Evolutionary conservation across 495 filamentous ascomycete species (phyloP).

Genomic region (Penicillium herquei): DNA sequence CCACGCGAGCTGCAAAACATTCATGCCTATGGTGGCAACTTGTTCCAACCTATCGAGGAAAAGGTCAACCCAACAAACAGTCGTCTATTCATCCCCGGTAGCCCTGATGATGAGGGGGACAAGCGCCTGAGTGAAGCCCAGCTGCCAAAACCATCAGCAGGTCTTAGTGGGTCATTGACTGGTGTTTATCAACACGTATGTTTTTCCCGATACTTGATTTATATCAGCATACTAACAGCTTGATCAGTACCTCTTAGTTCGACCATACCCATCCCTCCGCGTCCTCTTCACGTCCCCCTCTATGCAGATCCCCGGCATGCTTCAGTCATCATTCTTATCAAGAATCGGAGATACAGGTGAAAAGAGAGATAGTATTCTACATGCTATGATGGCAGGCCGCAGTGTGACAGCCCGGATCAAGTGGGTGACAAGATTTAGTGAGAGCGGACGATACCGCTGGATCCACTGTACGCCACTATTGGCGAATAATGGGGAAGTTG

Average conservation of each 20-base stretch:
- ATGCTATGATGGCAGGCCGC: constrained; percentile 55
- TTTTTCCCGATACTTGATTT: neutral
- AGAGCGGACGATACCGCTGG: constrained; percentile 52
- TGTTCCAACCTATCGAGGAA: constrained; percentile 29
- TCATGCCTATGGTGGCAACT: constrained; percentile 31
- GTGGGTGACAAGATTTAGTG: constrained; percentile 48
- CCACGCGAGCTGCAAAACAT: constrained; percentile 52
- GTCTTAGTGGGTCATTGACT: constrained; percentile 24
- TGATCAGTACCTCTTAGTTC: constrained; percentile 14
- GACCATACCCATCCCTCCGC: constrained; percentile 19
- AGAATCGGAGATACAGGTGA: constrained; percentile 55
- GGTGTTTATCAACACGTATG: constrained; percentile 50
- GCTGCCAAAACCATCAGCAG: constrained; percentile 7
- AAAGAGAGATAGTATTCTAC: constrained; percentile 50
- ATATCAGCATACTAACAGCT: neutral
- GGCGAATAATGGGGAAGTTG: constrained; percentile 54
- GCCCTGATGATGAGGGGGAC: constrained; percentile 18
- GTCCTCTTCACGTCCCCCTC: constrained; percentile 20
- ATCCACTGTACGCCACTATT: constrained; percentile 61
- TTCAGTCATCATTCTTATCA: constrained; percentile 34
- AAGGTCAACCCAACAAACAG: constrained; percentile 3
- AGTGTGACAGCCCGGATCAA: constrained; percentile 64
- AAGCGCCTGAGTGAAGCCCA: constrained; percentile 19
- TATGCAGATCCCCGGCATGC: constrained; percentile 20
- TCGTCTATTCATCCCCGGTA: constrained; percentile 2